These are phyloP conservation scores for Citrus sp. DNA, from an alignment of 345 rosid species.

Conservation along the genomic window DNA sequence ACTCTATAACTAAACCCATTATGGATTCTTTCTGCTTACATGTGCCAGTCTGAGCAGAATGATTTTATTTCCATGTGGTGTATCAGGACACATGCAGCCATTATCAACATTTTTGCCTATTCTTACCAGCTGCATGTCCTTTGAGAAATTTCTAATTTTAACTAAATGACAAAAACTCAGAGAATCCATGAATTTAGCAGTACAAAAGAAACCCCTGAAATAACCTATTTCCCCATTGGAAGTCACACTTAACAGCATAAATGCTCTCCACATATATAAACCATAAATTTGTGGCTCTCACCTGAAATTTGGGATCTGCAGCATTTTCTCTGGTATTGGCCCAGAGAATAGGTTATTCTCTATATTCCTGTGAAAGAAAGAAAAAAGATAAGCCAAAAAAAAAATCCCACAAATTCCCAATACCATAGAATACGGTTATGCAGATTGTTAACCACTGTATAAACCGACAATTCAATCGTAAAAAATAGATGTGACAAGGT, in stretches of 20 bases:
- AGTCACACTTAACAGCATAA: slow-evolving; percentile 5
- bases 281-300: slow-evolving; percentile 25
- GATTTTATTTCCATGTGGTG: background rate
- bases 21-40: background rate
- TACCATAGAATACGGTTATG: background rate
- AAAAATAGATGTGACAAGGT: slow-evolving; percentile 19
- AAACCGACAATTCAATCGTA: background rate
- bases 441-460: background rate
- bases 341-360: slow-evolving; percentile 89
- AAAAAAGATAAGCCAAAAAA: slow-evolving; percentile 8
- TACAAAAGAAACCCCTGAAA: background rate
- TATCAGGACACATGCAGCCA: background rate
- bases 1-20: background rate
- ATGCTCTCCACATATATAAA: background rate
- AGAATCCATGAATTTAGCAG: background rate
- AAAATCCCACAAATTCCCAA: slow-evolving; percentile 2
- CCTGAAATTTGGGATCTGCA: slow-evolving; percentile 68
- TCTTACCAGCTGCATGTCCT: background rate
- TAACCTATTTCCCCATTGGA: background rate
- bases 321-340: slow-evolving; percentile 78
- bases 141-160: background rate
- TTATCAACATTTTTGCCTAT: background rate
- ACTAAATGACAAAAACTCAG: background rate
- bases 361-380: slow-evolving; percentile 57
- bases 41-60: background rate